Percentiles rank a stretch among this genome's conserved stretches.
Conservation (phyloP, 768 basidiomycete genomes). For the Serpula lacrymans region DNA sequence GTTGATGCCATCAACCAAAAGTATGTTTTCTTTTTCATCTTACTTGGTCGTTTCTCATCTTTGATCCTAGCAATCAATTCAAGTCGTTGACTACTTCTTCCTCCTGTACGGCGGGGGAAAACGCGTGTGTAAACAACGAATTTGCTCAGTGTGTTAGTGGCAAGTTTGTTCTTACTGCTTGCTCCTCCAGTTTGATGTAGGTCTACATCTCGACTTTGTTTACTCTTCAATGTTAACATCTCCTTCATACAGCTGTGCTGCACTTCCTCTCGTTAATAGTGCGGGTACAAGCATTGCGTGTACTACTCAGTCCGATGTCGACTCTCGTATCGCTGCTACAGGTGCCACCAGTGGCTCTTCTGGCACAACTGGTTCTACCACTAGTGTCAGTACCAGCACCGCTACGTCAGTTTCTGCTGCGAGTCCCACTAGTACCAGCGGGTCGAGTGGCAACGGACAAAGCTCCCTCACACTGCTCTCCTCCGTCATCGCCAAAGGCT, state of each 20-base stretch:
- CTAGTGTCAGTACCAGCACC: slow-evolving; percentile 11
- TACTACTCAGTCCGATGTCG: slow-evolving; percentile 44
- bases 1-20: slow-evolving; percentile 40
- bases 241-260: too few species aligned
- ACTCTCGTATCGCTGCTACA: slow-evolving; percentile 43
- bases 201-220: too few species aligned
- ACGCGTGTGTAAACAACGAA: slow-evolving; percentile 45
- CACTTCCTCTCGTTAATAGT: slow-evolving; percentile 48
- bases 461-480: slow-evolving; percentile 38
- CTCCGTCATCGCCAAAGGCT: slow-evolving; percentile 52
- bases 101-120: slow-evolving; percentile 35
- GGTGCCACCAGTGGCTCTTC: slow-evolving; percentile 19
- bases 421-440: slow-evolving; percentile 15
- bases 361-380: slow-evolving; percentile 11
- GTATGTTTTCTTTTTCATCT: slow-evolving; percentile 23
- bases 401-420: slow-evolving; percentile 6
- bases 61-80: slow-evolving; percentile 19
- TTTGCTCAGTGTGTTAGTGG: slow-evolving; percentile 59
- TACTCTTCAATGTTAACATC: too few species aligned
- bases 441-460: slow-evolving; percentile 10
- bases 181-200: slow-evolving; percentile 15
- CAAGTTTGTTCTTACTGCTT: slow-evolving; percentile 26
- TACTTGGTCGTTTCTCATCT: slow-evolving; percentile 4
- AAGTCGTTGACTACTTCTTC: slow-evolving; percentile 20
- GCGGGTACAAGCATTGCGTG: slow-evolving; percentile 52